phyloP scores from a whole-genome alignment of 2,329 filamentous ascomycete genomes.

The Alternaria solani region DNA sequence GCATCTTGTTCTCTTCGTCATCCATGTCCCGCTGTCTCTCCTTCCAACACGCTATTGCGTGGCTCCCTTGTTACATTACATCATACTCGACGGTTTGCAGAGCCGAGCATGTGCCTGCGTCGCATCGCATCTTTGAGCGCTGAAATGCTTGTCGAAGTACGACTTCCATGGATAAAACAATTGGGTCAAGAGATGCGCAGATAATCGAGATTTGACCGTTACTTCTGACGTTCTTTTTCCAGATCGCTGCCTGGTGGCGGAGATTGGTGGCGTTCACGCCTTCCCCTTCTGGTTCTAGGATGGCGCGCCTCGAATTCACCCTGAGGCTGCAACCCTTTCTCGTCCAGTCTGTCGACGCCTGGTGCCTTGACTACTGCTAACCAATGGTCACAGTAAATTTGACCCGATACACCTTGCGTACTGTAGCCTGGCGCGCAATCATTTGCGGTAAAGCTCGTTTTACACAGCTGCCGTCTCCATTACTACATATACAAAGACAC shows the following conservation, averaged over 20 bases:
- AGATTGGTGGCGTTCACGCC: background rate
- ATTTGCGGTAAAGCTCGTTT: background rate
- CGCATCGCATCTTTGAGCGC: background rate
- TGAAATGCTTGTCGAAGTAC: background rate
- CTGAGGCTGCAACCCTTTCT: background rate
- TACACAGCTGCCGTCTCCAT: background rate
- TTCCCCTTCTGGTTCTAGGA: background rate
- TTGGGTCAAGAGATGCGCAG: background rate
- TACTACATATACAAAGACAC: background rate
- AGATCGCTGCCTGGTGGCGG: constrained; percentile 2
- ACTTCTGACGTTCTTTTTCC: background rate
- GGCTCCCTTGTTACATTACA: background rate
- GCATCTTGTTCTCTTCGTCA: background rate
- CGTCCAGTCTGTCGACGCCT: background rate
- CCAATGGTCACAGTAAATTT: background rate
- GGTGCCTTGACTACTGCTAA: background rate
- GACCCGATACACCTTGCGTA: background rate
- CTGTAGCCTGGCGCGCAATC: background rate
- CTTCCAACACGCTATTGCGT: background rate
- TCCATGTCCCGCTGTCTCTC: background rate
- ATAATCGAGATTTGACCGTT: background rate
- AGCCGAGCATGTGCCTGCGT: background rate
- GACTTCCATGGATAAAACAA: background rate
- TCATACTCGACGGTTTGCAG: background rate
- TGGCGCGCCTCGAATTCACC: background rate